phyloP scores from a whole-genome alignment of 495 filamentous ascomycete genomes.

The Daldinia vernicosa region DNA sequence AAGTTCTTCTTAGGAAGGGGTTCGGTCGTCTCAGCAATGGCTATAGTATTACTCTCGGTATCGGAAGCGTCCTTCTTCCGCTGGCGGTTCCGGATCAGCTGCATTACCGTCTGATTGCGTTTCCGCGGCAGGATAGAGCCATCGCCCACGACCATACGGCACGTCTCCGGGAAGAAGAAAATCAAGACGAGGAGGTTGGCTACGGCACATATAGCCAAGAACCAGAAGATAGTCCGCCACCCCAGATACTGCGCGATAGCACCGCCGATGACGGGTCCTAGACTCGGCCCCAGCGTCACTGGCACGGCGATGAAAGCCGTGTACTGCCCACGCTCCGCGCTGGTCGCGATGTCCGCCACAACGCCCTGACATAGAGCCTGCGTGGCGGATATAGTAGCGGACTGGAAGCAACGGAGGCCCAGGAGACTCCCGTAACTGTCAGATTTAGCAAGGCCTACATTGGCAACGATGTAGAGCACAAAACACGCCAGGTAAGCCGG shows the following conservation, averaged over 20 bases:
- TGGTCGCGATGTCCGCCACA: slow-evolving; percentile 62
- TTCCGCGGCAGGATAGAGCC: slow-evolving; percentile 60
- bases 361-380: slow-evolving; percentile 65
- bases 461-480: slow-evolving; percentile 63
- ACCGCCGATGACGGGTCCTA: slow-evolving; percentile 71
- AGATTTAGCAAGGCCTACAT: slow-evolving; percentile 63
- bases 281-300: slow-evolving; percentile 56
- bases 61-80: slow-evolving; percentile 66
- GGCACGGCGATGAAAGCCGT: slow-evolving; percentile 53
- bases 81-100: slow-evolving; percentile 48
- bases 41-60: slow-evolving; percentile 50
- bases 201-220: slow-evolving; percentile 63
- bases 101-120: slow-evolving; percentile 50
- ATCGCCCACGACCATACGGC: slow-evolving; percentile 70
- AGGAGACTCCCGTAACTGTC: slow-evolving; percentile 60
- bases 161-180: slow-evolving; percentile 67
- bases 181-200: slow-evolving; percentile 54
- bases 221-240: slow-evolving; percentile 77
- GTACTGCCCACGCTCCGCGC: slow-evolving; percentile 61
- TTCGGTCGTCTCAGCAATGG: slow-evolving; percentile 44
- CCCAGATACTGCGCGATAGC: slow-evolving; percentile 66
- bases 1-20: slow-evolving; percentile 47
- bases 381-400: slow-evolving; percentile 60
- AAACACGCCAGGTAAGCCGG: slow-evolving; percentile 65
- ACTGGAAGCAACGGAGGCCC: slow-evolving; percentile 64